Base-by-base conservation (phyloP, 208 protist genomes). In the Trypanosoma brucei region DNA sequence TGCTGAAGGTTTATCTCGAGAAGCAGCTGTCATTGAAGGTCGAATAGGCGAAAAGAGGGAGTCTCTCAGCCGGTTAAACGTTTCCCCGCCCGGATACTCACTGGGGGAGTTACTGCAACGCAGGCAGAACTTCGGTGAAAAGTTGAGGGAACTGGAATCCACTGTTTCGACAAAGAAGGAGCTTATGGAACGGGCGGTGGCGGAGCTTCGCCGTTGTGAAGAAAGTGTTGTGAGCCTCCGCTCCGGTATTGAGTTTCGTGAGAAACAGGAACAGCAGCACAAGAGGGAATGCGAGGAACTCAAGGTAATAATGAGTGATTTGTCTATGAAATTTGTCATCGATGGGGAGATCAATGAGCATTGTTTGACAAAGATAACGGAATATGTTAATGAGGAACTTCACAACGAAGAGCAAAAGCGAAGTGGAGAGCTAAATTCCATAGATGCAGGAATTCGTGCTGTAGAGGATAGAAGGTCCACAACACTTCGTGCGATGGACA, bases 21-120 rank as follows among this genome's bases (percentile, higher is more conserved):
- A 91, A 61, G 81, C 85, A 0, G 75, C 81, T 14, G 62, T 82
- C 42, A 76, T 90, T 35, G 66, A 76, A 36, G 86, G 83, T 34
- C 76, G 78, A 13, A 81, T 92, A 30, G 77, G 81, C n/a, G 81
- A 95, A 56, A 83, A 80, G 52, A 71, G 65, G 22, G 70, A 82
- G n/a, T 74, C 67, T 2, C 48, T 65, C 30, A 56, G 56, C 35
- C 60, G 75, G 38, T 51, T 68, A 39, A 63, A 62, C 34, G 39
- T 84, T 8, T 65, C 77, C 2, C 22, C 45, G 5, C 69, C 55
- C 2, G 68, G 40, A 38, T 68, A 87, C 13, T 64, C 74, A 5
- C 45, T 93, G n/a, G 81, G 81, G 48, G 69, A 79, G 39, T 55
- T 90, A 55, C 59, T 84, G 33, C 72, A 84, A 50, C 51, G 79